phyloP scores from a whole-genome alignment of 2,329 filamentous ascomycete species.

The Alternaria solani region DNA sequence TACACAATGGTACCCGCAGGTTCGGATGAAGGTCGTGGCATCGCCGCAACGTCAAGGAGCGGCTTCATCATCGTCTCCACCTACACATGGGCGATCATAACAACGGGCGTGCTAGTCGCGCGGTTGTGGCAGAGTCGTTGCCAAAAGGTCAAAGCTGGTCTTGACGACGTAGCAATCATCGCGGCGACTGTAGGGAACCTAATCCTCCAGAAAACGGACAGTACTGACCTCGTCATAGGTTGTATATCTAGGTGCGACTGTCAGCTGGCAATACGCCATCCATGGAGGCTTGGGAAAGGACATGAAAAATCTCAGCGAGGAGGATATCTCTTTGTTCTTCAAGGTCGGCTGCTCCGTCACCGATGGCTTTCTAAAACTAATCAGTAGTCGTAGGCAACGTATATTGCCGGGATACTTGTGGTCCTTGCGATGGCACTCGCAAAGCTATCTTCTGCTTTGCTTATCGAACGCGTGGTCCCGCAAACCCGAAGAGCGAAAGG shows the following conservation, averaged over 20 bases:
- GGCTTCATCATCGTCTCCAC: conserved; percentile 29
- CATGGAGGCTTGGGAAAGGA: conserved; percentile 27
- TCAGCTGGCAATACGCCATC: conserved; percentile 27
- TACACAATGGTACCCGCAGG: conserved; percentile 4
- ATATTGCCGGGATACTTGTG: conserved; percentile 20
- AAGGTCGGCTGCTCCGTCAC: conserved; percentile 15
- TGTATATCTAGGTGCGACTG: conserved; percentile 18
- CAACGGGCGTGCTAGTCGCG: conserved; percentile 18
- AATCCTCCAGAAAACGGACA: neutral
- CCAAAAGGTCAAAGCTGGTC: conserved; percentile 25
- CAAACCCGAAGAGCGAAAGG: conserved; percentile 18
- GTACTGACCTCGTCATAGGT: conserved; percentile 18
- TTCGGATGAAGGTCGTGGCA: conserved; percentile 13
- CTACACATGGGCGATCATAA: conserved; percentile 28
- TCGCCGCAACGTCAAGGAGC: conserved; percentile 15
- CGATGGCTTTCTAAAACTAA: neutral
- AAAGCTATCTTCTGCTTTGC: conserved; percentile 28
- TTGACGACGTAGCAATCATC: conserved; percentile 27
- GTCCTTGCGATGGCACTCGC: conserved; percentile 24
- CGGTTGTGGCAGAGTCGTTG: conserved; percentile 19
- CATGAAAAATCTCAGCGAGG: conserved; percentile 3
- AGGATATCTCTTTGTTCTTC: conserved; percentile 19
- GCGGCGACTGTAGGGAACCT: conserved; percentile 19
- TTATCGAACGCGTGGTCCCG: conserved; percentile 29
- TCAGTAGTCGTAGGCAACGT: conserved; percentile 15